Evolutionary conservation across 1,139 yeast genomes (phyloP).

Genomic region (Arxiozyma slooffiae): DNA sequence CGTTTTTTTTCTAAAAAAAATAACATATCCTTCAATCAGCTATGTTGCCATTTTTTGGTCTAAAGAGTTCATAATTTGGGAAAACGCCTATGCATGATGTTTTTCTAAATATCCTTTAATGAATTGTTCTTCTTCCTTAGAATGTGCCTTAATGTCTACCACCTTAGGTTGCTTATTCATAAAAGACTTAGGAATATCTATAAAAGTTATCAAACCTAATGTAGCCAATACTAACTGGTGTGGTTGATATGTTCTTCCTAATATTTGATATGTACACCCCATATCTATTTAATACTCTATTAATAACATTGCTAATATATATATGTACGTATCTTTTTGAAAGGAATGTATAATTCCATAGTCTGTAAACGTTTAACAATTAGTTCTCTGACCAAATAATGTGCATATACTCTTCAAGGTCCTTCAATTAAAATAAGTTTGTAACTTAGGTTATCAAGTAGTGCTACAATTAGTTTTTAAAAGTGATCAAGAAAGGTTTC

Average conservation of each 20-base stretch:
- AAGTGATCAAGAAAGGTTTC: neutral
- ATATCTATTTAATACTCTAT: constrained; percentile 31
- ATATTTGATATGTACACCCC: constrained; percentile 74
- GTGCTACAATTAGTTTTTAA: too few species aligned
- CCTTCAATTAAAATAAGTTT: too few species aligned
- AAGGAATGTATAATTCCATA: too few species aligned
- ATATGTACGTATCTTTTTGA: neutral
- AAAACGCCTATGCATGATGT: neutral
- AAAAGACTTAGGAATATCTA: constrained; percentile 67
- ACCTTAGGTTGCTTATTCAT: constrained; percentile 45
- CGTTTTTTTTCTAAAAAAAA: too few species aligned
- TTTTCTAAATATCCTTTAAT: constrained; percentile 34
- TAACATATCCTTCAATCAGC: neutral
- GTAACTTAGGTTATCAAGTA: neutral
- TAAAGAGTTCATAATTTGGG: neutral
- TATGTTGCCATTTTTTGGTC: neutral
- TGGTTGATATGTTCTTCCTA: constrained; percentile 68
- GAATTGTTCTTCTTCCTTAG: constrained; percentile 85
- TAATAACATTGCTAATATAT: neutral
- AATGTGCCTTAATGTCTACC: constrained; percentile 65
- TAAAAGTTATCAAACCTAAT: constrained; percentile 48
- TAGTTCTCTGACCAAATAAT: too few species aligned
- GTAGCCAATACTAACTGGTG: constrained; percentile 67
- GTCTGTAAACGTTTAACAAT: too few species aligned
- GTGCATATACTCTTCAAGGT: neutral